A percentile compares a stretch with the other conserved stretches of the same genome.
Evolutionary conservation across 148 eudicot species (phyloP).

Genomic region (Polygonum aviculare): DNA sequence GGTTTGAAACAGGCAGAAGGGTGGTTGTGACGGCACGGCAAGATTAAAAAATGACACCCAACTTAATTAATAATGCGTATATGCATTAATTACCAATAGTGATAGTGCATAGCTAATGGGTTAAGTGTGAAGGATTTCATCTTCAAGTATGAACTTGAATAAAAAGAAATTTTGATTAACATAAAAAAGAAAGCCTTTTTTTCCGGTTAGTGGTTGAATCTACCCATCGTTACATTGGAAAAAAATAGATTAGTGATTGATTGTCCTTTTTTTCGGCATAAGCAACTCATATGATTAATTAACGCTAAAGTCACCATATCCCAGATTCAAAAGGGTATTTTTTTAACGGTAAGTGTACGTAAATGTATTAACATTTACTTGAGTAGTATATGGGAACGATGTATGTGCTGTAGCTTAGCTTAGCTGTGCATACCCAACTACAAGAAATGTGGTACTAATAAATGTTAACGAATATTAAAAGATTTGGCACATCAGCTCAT

Average conservation of each 20-base stretch:
- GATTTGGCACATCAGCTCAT: background rate
- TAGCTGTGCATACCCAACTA: background rate
- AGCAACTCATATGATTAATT: background rate
- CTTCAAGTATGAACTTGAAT: background rate
- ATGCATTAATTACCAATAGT: background rate
- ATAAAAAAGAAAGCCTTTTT: background rate
- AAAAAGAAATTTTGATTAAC: background rate
- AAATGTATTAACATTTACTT: background rate
- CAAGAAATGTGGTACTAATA: background rate
- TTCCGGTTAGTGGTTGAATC: background rate
- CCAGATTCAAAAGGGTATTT: background rate
- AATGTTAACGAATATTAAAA: background rate
- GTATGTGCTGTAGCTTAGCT: background rate
- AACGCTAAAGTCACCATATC: background rate
- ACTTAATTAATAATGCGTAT: background rate
- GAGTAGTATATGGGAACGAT: background rate
- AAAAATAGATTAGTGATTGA: background rate
- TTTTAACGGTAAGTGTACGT: background rate
- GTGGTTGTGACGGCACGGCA: constrained; percentile 11
- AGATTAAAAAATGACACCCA: constrained; percentile 3
- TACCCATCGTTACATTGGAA: no score
- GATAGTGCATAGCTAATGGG: background rate
- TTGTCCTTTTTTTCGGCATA: background rate
- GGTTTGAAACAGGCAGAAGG: background rate
- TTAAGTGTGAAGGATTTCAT: no score